Evolutionary conservation across 352 stramenopile species (phyloP), one percentile per base, ranked within the genome.

Genomic region (Globisporangium iwayamae): DNA sequence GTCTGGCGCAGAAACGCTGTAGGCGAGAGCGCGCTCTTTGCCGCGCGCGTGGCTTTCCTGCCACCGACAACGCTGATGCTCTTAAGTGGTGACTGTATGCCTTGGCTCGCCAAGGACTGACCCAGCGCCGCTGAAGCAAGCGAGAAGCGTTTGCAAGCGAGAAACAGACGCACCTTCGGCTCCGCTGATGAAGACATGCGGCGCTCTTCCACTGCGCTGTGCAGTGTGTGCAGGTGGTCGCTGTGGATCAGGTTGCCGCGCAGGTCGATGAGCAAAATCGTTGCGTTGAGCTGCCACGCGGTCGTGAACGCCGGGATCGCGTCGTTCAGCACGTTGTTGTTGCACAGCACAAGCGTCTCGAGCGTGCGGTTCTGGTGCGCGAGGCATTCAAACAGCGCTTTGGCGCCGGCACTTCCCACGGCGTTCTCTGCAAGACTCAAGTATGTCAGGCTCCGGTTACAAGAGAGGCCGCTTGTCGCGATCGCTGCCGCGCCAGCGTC

Each of bases 311-410:
- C 6, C 0, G 62, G 32, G 9, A 91, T 50, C 3, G 72, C 75
- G 50, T 90, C 81, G 60, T 83, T 85, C 66, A 78, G 72, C 30
- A 91, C 50, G 41, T 78, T 60, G 58, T 93, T 93, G 70, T 90
- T 91, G 48, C 60, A 63, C 16, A 93, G 68, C 9, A 90, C 58
- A 5, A 93, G 70, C 20, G 66, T 79, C 41, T 74, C 39, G 1
- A 93, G 66, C 22, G 74, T 66, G 14, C 56, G 65, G 54, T 89
- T 87, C 14, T 34, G 13, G 0, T 52, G 66, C 41, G 65, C 60
- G 20, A 90, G 63, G 46, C 70, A 74, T 25, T 38, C 38, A 47
- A 89, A 88, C 4, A 93, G 65, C 25, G 79, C 75, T 28, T 62
- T 75, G 0, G 72, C 81, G 14, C 83, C 83, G 10, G 14, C 16